A percentile compares a stretch with the other conserved stretches of the same genome.
phyloP scores from a whole-genome alignment of 148 eudicot species.

The Camellia japonica region DNA sequence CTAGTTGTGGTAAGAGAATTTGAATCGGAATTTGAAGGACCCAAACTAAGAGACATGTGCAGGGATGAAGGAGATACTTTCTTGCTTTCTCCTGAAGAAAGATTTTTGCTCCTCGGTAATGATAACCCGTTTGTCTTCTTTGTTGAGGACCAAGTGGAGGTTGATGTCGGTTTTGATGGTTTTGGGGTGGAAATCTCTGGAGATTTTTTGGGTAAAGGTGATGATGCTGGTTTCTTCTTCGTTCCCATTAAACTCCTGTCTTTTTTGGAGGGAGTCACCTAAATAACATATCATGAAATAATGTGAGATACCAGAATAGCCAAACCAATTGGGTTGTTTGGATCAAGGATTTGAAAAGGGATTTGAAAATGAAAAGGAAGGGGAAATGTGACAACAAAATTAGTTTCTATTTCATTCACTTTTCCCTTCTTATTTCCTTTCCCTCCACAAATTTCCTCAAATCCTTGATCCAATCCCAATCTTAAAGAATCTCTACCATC shows the following conservation, averaged over 20 bases:
- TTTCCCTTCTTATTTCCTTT: no score
- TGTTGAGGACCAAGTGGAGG: constrained; percentile 30
- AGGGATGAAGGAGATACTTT: constrained; percentile 54
- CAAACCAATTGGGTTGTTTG: neutral
- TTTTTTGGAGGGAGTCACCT: constrained; percentile 46
- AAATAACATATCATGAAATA: constrained; percentile 14
- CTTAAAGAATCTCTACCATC: constrained; percentile 6
- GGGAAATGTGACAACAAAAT: no score
- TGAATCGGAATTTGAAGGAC: constrained; percentile 42
- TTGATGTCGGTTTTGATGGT: constrained; percentile 36
- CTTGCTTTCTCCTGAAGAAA: constrained; percentile 38
- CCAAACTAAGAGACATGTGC: constrained; percentile 70
- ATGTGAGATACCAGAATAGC: constrained; percentile 13
- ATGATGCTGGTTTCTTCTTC: constrained; percentile 45
- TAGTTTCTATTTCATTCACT: no score
- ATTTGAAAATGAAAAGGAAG: no score
- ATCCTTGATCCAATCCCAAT: constrained; percentile 7
- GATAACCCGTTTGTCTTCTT: constrained; percentile 45
- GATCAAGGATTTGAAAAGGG: no score
- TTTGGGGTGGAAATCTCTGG: constrained; percentile 43
- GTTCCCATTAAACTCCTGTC: constrained; percentile 24
- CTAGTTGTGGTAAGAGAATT: constrained; percentile 39
- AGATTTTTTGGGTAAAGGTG: constrained; percentile 46
- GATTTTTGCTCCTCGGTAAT: constrained; percentile 39
- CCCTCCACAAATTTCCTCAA: no score